Base-by-base conservation (phyloP, 2,329 filamentous ascomycete species). In the Colletotrichum spinosum region DNA sequence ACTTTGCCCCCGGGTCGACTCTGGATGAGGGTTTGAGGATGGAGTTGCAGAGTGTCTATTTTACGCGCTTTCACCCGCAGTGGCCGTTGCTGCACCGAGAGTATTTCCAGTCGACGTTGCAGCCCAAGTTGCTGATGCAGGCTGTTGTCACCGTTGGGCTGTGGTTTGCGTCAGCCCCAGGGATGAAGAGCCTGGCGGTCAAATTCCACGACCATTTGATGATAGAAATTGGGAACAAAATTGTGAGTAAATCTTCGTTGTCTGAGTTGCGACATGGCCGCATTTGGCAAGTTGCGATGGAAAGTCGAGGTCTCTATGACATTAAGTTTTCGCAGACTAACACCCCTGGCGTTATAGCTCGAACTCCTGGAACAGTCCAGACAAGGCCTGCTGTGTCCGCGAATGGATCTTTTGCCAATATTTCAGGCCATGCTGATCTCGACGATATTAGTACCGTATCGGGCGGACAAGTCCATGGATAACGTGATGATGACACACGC, bases 41-140 rank as follows among this genome's bases (percentile, higher is more conserved):
- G 38, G 56, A 65, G 34, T 13, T 55, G 39, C 50, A 60, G 17
- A 60, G 45, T 2, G 34, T 51, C n/a, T 65, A 65, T 44, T 65
- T 65, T 17, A 35, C 49, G n/a, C 50, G 46, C 2, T 60, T 60
- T n/a, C 61, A 65, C 8, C 61, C 56, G 3, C 56, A 55, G 34
- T 65, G 61, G 61, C 61, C 61, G 33, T 8, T 65, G 17, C 17
- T 65, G 25, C 61, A 65, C n/a, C 45, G 61, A 7, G 61, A 60
- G 39, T 34, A 34, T 7, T 65, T 55, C 51, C 38, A 55, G 39
- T 55, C 44, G 8, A 60, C 37, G 2, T 8, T 37, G 6, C 61
- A 65, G 34, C 51, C 56, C 8, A 44, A 46, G 39, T 13, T 65
- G 13, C 10, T 65, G 38, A 55, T 46, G 35, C 45, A 54, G 11